These are phyloP conservation scores for Amniculicola lignicola DNA, from an alignment of 495 filamentous ascomycete genomes.

Conservation along the genomic window DNA sequence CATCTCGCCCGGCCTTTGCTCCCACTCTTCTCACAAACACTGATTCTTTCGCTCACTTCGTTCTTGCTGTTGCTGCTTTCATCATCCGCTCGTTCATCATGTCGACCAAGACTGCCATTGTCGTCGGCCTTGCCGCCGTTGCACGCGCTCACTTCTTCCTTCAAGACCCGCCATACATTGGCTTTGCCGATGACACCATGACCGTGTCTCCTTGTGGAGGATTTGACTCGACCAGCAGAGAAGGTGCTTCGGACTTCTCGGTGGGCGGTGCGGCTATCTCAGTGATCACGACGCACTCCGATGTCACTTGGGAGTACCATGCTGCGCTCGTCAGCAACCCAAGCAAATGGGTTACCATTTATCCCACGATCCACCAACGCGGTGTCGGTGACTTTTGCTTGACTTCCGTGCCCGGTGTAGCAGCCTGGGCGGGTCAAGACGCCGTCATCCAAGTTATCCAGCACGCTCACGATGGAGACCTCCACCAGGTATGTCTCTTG, in stretches of 20 bases:
- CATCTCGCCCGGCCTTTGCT: no score
- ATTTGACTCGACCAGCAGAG: neutral
- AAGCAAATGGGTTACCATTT: neutral
- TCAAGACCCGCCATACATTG: neutral
- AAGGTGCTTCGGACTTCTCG: neutral
- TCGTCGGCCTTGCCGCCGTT: neutral
- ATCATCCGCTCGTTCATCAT: no score
- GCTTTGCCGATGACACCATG: neutral
- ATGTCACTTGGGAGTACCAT: neutral
- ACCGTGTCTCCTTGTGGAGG: neutral
- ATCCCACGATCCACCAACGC: neutral
- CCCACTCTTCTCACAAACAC: no score
- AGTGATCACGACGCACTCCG: neutral
- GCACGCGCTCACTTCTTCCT: slow-evolving; percentile 1
- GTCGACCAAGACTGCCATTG: no score
- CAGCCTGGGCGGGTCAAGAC: neutral
- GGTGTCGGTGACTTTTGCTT: neutral
- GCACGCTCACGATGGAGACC: neutral
- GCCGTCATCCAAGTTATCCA: neutral
- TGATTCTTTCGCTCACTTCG: no score
- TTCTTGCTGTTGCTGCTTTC: no score
- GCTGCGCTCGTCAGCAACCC: neutral
- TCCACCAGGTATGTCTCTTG: neutral
- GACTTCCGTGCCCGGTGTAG: neutral
- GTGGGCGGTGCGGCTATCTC: neutral